phyloP scores from a whole-genome alignment of 768 basidiomycete genomes.

The Boletus coccyginus region DNA sequence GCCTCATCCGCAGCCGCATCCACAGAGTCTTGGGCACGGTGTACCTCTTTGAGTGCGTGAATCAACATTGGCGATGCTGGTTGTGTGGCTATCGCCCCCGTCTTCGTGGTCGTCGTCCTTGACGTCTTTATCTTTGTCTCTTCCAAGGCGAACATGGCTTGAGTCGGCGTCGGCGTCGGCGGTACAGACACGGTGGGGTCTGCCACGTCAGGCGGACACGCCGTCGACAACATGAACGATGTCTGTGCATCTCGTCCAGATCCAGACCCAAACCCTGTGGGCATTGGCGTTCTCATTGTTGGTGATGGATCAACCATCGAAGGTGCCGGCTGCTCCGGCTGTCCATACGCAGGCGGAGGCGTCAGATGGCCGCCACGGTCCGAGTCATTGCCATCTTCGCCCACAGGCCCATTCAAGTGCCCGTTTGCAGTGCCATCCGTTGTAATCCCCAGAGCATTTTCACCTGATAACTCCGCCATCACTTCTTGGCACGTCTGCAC shows the following conservation, averaged over 20 bases:
- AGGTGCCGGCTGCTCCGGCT: background rate
- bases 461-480: background rate
- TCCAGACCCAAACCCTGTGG: background rate
- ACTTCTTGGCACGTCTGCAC: background rate
- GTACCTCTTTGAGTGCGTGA: conserved; percentile 17
- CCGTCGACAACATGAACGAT: background rate
- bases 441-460: conserved; percentile 11
- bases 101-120: background rate
- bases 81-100: background rate
- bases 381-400: background rate
- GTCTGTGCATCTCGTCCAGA: background rate
- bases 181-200: background rate
- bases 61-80: background rate
- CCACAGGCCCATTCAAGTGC: background rate
- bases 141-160: conserved; percentile 5
- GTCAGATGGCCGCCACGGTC: background rate
- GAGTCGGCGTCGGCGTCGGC: conserved; percentile 11
- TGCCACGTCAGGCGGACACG: background rate
- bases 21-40: conserved; percentile 20
- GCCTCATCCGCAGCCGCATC: conserved; percentile 24
- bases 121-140: background rate
- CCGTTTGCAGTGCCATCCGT: background rate
- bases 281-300: background rate
- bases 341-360: conserved; percentile 9
- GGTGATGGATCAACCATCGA: background rate